These are phyloP conservation scores for Spathaspora sp. DNA, from an alignment of 1,139 yeast species.

Conservation along the genomic window DNA sequence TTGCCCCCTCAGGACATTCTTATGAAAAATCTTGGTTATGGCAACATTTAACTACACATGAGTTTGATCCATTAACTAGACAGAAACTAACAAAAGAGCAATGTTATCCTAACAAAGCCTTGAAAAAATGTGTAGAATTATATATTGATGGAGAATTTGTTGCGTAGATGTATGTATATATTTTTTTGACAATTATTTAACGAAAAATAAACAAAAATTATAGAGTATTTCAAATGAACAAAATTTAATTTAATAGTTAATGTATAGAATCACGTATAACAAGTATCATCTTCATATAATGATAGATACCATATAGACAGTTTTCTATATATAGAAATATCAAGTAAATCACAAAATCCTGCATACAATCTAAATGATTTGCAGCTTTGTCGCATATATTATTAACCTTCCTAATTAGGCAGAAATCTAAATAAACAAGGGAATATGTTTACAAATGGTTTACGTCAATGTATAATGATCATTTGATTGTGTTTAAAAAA, in stretches of 20 bases:
- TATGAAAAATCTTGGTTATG: slow-evolving; percentile 41
- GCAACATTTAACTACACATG: slow-evolving; percentile 34
- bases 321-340: no score
- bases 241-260: neutral
- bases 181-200: neutral
- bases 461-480: neutral
- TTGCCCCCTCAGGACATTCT: slow-evolving; percentile 47
- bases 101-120: slow-evolving; percentile 19
- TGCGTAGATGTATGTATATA: neutral
- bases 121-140: slow-evolving; percentile 13
- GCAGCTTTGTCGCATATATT: neutral
- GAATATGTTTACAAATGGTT: neutral
- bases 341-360: neutral
- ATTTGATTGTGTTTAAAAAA: neutral
- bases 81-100: slow-evolving; percentile 18
- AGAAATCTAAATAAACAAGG: slow-evolving; percentile 3
- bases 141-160: slow-evolving; percentile 1
- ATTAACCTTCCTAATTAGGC: slow-evolving; percentile 5
- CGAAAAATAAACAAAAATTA: neutral
- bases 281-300: no score
- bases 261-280: no score
- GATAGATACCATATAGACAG: no score
- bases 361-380: neutral
- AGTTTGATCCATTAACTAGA: slow-evolving; percentile 42
- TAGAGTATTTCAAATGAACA: neutral